Evolutionary conservation across 2,329 filamentous ascomycete genomes (phyloP), one percentile per base, ranked within the genome.

Genomic region (Trichophyton benhamiae): DNA sequence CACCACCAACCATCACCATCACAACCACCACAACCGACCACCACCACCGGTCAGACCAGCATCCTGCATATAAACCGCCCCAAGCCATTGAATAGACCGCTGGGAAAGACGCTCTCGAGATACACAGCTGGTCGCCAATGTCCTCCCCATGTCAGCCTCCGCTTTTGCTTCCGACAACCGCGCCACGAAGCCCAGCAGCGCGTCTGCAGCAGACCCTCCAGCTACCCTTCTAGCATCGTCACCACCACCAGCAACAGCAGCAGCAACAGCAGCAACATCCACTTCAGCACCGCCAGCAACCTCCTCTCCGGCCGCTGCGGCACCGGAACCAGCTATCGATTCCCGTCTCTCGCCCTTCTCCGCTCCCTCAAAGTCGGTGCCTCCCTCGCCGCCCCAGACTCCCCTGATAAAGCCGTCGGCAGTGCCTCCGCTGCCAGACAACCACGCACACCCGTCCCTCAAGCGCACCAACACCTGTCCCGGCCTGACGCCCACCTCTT

Each of bases 81-180:
- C 15, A 1, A 6, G 25, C 27, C 30, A 33, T 55, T 55, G 27
- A n/a, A 44, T 7, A 13, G 52, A 55, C 52, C 8, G 22, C 15
- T 11, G 15, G 15, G 33, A 38, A 38, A 13, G 11, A 27, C 11
- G 8, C 27, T 36, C 27, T 55, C 36, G 30, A 55, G 52, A 36
- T 4, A 36, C n/a, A 9, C 52, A 52, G 22, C 68, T 65, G 64
- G 68, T 68, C 73, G 71, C 76, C 75, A 77, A 79, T 79, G 77
- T 78, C 71, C 72, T 75, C 73, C 72, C 72, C 77, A 79, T 79
- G 77, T 79, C 77, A 75, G 77, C 70, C 62, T 72, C 73, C 72
- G 71, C 73, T 72, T 72, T 74, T 70, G 75, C 72, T 70, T 67
- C 72, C 67, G 72, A 72, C 70, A 67, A 74, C 67, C 68, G 72